phyloP scores from a whole-genome alignment of 257 asterid species.

The Nicotiana obtusifolia region DNA sequence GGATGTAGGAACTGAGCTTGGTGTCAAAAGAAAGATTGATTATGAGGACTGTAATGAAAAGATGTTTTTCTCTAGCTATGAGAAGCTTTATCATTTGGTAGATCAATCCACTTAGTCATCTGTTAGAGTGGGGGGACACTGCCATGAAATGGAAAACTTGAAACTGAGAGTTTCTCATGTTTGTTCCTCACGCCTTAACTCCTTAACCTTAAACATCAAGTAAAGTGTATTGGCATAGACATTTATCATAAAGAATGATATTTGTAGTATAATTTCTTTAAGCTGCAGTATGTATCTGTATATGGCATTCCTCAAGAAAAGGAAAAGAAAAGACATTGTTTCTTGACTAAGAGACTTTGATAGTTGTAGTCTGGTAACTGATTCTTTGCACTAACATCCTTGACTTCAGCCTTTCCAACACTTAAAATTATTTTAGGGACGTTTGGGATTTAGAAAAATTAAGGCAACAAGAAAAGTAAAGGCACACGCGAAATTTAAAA shows the following conservation, averaged over 20 bases:
- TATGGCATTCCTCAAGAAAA: not conserved
- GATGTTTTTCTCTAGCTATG: not conserved
- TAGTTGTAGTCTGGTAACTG: not conserved
- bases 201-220: no score
- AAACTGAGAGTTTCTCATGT: no score
- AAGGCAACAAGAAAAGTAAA: no score
- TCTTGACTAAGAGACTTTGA: not conserved
- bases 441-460: no score
- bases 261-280: not conserved
- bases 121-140: no score
- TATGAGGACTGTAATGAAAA: not conserved
- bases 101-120: no score
- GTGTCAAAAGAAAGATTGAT: not conserved
- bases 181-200: no score
- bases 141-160: no score
- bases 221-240: no score
- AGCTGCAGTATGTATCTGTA: not conserved
- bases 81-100: not conserved
- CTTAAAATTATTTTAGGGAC: no score
- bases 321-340: not conserved
- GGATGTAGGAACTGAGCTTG: not conserved
- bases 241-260: not conserved
- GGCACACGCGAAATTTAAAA: no score
- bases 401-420: no score
- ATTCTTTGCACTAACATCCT: not conserved